phyloP scores from a whole-genome alignment of 139 green algal genomes.

The Desmodesmus armatus region DNA sequence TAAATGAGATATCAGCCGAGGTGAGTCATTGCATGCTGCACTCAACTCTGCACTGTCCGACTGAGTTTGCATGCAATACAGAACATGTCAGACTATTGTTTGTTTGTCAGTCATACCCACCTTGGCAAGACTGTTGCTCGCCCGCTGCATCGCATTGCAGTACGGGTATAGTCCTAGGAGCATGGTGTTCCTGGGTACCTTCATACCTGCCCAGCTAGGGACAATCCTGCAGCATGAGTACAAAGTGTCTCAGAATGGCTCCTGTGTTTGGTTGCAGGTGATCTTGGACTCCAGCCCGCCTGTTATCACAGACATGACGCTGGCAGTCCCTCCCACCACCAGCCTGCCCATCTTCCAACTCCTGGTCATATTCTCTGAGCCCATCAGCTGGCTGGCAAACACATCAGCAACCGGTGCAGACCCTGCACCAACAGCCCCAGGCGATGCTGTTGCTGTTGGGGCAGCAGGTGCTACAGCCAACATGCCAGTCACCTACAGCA shows the following conservation, averaged over 20 bases:
- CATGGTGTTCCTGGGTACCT: too few relatives aligned
- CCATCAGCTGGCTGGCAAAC: constrained; percentile 6
- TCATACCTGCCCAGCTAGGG: too few relatives aligned
- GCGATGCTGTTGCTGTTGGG: background rate
- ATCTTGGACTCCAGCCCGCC: background rate
- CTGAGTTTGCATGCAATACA: too few relatives aligned
- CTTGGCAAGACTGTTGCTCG: too few relatives aligned
- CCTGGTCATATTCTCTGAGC: constrained; percentile 11
- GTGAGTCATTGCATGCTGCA: too few relatives aligned
- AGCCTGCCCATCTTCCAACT: background rate
- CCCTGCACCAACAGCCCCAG: background rate
- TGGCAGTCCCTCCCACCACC: background rate
- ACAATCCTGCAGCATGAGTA: background rate
- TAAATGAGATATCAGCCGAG: too few relatives aligned
- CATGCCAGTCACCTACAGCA: constrained; percentile 3
- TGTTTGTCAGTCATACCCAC: too few relatives aligned
- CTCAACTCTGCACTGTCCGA: too few relatives aligned
- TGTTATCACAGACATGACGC: background rate
- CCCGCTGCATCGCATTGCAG: too few relatives aligned
- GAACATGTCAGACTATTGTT: too few relatives aligned
- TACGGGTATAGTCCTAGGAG: too few relatives aligned
- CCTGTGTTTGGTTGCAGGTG: background rate
- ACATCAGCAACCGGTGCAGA: background rate
- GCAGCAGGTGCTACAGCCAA: background rate
- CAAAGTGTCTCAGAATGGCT: background rate